Evolutionary conservation across 768 basidiomycete species (phyloP).

Genomic region (Gloeostereum incarnatum): DNA sequence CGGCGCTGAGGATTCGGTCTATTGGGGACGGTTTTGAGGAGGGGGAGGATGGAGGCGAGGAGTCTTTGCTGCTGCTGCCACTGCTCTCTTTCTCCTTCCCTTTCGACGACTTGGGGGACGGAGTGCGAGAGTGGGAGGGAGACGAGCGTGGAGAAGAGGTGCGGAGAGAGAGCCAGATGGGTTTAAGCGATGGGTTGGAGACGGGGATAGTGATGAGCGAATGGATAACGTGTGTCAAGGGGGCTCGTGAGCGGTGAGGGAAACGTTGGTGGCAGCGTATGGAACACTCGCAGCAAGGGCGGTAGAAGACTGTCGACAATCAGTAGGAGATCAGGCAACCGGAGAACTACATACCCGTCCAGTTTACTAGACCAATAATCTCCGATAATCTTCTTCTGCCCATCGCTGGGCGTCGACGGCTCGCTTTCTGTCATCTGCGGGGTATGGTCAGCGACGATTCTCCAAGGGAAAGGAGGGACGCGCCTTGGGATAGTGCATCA

Average conservation of each 20-base stretch:
- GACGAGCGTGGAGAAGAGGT: constrained; percentile 26
- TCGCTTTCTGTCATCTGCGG: constrained; percentile 34
- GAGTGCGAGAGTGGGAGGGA: constrained; percentile 19
- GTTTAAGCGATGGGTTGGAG: constrained; percentile 39
- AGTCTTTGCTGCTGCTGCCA: constrained; percentile 30
- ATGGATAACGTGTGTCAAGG: constrained; percentile 75
- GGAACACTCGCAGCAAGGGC: constrained; percentile 63
- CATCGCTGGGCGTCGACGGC: constrained; percentile 17
- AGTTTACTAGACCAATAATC: constrained; percentile 71
- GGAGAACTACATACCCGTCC: constrained; percentile 44
- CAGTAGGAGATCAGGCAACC: neutral
- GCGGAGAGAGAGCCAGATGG: constrained; percentile 36
- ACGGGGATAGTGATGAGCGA: constrained; percentile 74
- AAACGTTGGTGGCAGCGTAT: constrained; percentile 50
- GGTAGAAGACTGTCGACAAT: constrained; percentile 46
- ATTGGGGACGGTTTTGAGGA: constrained; percentile 27
- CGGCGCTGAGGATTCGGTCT: constrained; percentile 51
- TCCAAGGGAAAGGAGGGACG: constrained; percentile 6
- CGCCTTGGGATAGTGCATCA: constrained; percentile 77
- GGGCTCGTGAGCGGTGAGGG: constrained; percentile 62
- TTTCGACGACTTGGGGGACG: constrained; percentile 16
- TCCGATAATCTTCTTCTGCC: constrained; percentile 48
- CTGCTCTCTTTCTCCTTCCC: too few species aligned
- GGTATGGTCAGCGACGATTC: constrained; percentile 1
- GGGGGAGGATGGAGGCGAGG: constrained; percentile 21